phyloP scores from a whole-genome alignment of 768 basidiomycete genomes.

The Paxillus rubicundulus region DNA sequence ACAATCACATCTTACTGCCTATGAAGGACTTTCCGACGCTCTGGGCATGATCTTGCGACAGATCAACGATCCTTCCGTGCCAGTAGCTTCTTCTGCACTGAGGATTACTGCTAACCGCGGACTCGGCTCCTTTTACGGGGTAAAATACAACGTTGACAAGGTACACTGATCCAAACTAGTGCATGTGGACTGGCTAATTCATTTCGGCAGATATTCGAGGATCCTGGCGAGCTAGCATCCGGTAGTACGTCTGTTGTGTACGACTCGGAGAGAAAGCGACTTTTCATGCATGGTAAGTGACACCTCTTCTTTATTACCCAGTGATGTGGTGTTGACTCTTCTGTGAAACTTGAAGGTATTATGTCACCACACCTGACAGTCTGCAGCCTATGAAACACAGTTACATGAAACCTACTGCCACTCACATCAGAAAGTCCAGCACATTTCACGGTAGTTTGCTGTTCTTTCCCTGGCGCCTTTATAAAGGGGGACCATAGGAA shows the following conservation, averaged over 20 bases:
- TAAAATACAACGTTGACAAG: slow-evolving; percentile 60
- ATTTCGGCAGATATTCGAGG: slow-evolving; percentile 57
- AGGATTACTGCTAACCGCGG: slow-evolving; percentile 55
- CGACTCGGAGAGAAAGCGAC: slow-evolving; percentile 44
- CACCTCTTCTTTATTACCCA: slow-evolving; percentile 1
- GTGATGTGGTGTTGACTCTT: slow-evolving; percentile 5
- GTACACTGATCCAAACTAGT: slow-evolving; percentile 28
- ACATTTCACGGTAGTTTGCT: no score
- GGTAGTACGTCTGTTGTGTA: slow-evolving; percentile 57
- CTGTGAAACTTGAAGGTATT: slow-evolving; percentile 22
- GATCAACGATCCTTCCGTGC: slow-evolving; percentile 39
- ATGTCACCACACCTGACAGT: slow-evolving; percentile 35
- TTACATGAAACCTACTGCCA: not conserved
- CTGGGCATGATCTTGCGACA: slow-evolving; percentile 38
- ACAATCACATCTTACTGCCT: not conserved
- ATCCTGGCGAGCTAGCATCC: slow-evolving; percentile 56
- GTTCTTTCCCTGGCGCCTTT: no score
- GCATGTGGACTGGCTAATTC: not conserved
- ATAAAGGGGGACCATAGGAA: no score
- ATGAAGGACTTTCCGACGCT: slow-evolving; percentile 43
- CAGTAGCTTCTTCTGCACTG: slow-evolving; percentile 48
- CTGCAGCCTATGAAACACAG: slow-evolving; percentile 24
- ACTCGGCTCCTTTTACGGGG: slow-evolving; percentile 49
- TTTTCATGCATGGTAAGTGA: slow-evolving; percentile 60
- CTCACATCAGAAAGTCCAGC: no score